Evolutionary conservation across 768 basidiomycete genomes (phyloP).

Genomic region (Naganishia vishniacii): DNA sequence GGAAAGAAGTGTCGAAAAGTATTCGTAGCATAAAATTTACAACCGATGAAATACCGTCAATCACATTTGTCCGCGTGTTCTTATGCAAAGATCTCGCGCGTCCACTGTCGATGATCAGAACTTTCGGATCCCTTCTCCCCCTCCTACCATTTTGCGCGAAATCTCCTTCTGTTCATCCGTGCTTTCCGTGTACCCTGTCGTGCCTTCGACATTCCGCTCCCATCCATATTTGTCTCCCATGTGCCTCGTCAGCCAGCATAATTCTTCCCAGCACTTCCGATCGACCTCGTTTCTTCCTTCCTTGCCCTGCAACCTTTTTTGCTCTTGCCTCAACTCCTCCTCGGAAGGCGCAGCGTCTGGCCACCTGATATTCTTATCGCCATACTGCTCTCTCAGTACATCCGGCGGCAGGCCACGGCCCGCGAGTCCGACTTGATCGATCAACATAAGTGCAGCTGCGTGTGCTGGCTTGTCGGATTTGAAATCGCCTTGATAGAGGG

Average conservation of each 20-base stretch:
- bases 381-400: conserved; percentile 20
- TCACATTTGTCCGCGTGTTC: background rate
- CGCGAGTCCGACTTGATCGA: conserved; percentile 23
- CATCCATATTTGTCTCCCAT: conserved; percentile 21
- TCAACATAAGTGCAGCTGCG: conserved; percentile 14
- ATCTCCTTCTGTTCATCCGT: conserved; percentile 26
- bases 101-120: background rate
- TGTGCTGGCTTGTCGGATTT: conserved; percentile 16
- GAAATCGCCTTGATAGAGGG: conserved; percentile 14
- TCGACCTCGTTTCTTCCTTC: conserved; percentile 17
- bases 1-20: background rate
- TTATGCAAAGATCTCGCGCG: background rate
- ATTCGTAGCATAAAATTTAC: background rate
- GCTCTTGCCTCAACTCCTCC: conserved; percentile 11
- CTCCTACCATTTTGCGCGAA: conserved; percentile 24
- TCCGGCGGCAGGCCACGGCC: conserved; percentile 8
- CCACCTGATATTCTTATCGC: conserved; percentile 23
- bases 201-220: conserved; percentile 19
- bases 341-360: conserved; percentile 17
- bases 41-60: background rate
- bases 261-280: conserved; percentile 23
- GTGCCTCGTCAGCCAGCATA: conserved; percentile 15
- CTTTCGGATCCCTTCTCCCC: conserved; percentile 24
- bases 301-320: background rate
- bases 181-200: conserved; percentile 25